These are phyloP conservation scores for Dictyostelium firmibasis DNA, from an alignment of 78 protist species.

Conservation along the genomic window DNA sequence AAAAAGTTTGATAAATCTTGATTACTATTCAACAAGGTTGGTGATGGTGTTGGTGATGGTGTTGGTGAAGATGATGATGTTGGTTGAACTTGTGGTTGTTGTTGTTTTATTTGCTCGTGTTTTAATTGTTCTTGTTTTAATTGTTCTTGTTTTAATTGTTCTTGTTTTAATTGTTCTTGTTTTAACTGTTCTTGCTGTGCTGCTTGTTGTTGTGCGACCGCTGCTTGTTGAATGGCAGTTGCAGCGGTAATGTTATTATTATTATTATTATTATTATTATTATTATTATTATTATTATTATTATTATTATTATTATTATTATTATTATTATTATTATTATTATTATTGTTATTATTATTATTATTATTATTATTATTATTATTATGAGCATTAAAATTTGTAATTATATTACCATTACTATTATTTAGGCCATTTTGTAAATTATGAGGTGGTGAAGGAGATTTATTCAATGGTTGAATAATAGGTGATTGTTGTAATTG, in stretches of 20 bases:
- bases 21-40: background rate
- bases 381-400: background rate
- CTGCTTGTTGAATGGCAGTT: background rate
- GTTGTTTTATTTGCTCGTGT: background rate
- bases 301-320: too few relatives aligned
- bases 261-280: background rate
- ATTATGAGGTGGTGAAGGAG: background rate
- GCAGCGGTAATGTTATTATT: background rate
- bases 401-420: background rate
- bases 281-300: background rate
- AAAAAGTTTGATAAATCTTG: slow-evolving; percentile 3
- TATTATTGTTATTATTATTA: too few relatives aligned
- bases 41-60: slow-evolving; percentile 16
- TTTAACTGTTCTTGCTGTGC: background rate
- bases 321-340: too few relatives aligned
- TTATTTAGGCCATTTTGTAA: background rate
- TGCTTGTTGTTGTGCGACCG: background rate
- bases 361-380: background rate
- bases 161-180: background rate
- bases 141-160: background rate
- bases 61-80: background rate
- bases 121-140: background rate
- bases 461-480: background rate
- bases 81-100: background rate
- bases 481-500: slow-evolving; percentile 32